phyloP scores from a whole-genome alignment of 495 filamentous ascomycete genomes.

The Hyaloscypha variabilis region DNA sequence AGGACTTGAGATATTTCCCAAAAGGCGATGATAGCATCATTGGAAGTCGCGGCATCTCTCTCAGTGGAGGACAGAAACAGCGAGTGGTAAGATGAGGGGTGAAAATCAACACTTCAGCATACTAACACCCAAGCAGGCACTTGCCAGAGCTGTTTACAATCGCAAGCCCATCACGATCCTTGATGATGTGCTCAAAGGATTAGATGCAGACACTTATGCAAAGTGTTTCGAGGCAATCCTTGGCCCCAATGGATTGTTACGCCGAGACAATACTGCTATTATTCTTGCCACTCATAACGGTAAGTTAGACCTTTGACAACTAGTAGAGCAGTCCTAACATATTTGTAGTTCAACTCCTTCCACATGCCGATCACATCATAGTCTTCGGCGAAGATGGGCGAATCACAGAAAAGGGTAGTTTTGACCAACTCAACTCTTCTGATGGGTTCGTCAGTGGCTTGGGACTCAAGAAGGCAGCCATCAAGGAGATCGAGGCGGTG shows the following conservation, averaged over 20 bases:
- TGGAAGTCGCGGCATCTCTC: conserved; percentile 57
- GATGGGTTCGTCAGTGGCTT: conserved; percentile 21
- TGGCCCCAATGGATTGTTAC: too few species aligned
- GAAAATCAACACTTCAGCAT: conserved; percentile 7
- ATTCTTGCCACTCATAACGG: too few species aligned
- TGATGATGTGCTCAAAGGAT: too few species aligned
- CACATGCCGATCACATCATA: conserved; percentile 24
- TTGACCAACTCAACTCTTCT: conserved; percentile 11
- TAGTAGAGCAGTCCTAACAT: too few species aligned
- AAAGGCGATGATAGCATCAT: conserved; percentile 51
- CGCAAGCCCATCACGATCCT: too few species aligned
- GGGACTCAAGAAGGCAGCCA: too few species aligned
- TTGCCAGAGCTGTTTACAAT: not conserved
- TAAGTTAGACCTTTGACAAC: too few species aligned
- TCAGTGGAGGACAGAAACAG: conserved; percentile 61
- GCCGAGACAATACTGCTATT: too few species aligned
- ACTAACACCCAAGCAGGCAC: not conserved
- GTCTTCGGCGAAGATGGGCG: conserved; percentile 20
- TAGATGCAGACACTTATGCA: too few species aligned
- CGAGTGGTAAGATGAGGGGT: conserved; percentile 37
- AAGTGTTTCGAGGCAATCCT: too few species aligned
- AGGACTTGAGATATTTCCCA: conserved; percentile 45
- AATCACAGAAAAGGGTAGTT: conserved; percentile 23
- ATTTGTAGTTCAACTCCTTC: conserved; percentile 5
- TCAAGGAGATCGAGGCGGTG: too few species aligned